phyloP scores from a whole-genome alignment of 1,284 basidiomycete species.

The Retiboletus fuscus region DNA sequence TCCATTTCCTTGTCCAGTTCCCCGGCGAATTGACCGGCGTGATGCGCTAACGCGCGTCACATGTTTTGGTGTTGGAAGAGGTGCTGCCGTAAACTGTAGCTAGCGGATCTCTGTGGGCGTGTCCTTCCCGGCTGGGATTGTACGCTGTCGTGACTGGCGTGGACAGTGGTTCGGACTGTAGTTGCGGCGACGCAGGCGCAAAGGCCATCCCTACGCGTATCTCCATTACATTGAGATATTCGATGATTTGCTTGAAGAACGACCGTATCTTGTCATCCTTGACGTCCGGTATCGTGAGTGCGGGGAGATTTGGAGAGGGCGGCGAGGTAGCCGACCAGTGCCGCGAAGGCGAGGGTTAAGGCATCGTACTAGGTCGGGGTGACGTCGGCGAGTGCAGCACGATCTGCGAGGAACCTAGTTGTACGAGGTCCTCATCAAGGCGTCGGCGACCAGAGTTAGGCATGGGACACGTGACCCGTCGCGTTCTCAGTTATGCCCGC shows the following conservation, averaged over 20 bases:
- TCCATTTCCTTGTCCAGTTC: too few species aligned
- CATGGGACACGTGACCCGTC: too few species aligned
- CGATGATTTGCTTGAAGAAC: slow-evolving; percentile 89
- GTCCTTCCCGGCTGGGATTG: slow-evolving; percentile 12
- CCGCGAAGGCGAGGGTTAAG: slow-evolving; percentile 47
- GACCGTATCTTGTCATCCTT: slow-evolving; percentile 78
- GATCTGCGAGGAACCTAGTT: slow-evolving; percentile 44
- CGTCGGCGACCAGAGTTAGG: too few species aligned
- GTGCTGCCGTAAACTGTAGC: slow-evolving; percentile 14
- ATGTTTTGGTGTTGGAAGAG: slow-evolving; percentile 13
- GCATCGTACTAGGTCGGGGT: slow-evolving; percentile 35
- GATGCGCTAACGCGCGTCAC: slow-evolving; percentile 9
- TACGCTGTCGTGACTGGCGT: slow-evolving; percentile 30
- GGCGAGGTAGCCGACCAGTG: slow-evolving; percentile 40
- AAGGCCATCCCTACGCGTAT: slow-evolving; percentile 50
- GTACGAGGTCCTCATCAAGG: slow-evolving; percentile 51
- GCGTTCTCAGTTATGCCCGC: slow-evolving; percentile 38
- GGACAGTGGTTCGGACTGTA: too few species aligned
- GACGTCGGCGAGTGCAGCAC: too few species aligned
- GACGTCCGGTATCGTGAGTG: too few species aligned
- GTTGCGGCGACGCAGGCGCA: too few species aligned
- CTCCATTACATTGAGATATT: too few species aligned
- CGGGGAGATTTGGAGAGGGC: too few species aligned
- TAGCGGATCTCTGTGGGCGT: slow-evolving; percentile 28
- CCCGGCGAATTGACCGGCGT: slow-evolving; percentile 37